Evolutionary conservation across 371 early-diverging fungal species (phyloP).

Genomic region (Sporodiniella umbellata): DNA sequence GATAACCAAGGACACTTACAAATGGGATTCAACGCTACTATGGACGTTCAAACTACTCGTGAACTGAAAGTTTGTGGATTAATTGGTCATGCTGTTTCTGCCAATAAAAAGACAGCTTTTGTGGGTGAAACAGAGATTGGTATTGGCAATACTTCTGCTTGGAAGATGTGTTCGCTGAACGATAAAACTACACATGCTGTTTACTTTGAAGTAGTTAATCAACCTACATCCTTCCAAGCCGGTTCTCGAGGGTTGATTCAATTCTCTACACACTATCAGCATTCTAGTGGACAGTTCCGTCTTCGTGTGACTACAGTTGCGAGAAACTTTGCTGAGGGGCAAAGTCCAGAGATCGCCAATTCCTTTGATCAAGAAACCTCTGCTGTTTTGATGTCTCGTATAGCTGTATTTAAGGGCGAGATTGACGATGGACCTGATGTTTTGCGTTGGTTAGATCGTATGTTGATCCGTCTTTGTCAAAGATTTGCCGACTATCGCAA

Average conservation of each 20-base stretch:
- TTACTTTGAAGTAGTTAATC: conserved; percentile 95
- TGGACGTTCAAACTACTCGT: conserved; percentile 93
- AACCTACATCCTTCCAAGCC: conserved; percentile 80
- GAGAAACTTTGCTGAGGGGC: conserved; percentile 89
- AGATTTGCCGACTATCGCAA: conserved; percentile 95
- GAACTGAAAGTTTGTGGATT: conserved; percentile 95
- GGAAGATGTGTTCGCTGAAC: conserved; percentile 91
- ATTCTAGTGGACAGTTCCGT: conserved; percentile 87
- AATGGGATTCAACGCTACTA: conserved; percentile 98
- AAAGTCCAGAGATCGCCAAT: conserved; percentile 82
- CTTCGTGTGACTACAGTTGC: conserved; percentile 95
- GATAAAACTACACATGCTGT: conserved; percentile 85
- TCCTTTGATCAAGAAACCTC: conserved; percentile 99
- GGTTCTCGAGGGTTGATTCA: conserved; percentile 91
- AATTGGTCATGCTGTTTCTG: conserved; percentile 92
- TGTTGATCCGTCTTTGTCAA: conserved; percentile 97
- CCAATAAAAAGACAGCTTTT: conserved; percentile 83
- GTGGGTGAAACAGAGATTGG: conserved; percentile 99
- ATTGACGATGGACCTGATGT: conserved; percentile 99
- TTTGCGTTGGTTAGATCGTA: conserved; percentile 98
- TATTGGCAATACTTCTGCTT: conserved; percentile 91
- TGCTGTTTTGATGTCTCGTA: conserved; percentile 98
- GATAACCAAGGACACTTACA: conserved; percentile 85
- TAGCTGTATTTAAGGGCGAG: conserved; percentile 96
- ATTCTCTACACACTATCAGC: conserved; percentile 95